Conservation (phyloP, 2,329 filamentous ascomycete species). For the Incumbomyces lentus region DNA sequence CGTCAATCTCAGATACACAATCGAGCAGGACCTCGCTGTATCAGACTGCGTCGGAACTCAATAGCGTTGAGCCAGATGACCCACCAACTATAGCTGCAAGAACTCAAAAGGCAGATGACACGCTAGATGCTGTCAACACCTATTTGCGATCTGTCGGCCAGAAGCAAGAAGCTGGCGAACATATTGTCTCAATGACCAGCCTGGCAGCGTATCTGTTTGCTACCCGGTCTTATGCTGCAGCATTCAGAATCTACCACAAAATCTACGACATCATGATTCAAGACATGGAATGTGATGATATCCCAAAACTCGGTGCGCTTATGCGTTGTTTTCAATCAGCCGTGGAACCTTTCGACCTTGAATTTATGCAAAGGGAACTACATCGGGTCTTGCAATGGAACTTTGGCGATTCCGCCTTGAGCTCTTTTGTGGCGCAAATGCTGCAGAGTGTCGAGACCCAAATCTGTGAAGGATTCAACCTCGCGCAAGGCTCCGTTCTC, state of each 20-base stretch:
- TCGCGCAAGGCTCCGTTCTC: slow-evolving; percentile 1
- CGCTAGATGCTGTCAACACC: slow-evolving; percentile 3
- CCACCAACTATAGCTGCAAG: slow-evolving; percentile 3
- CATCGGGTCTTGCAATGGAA: slow-evolving; percentile 4
- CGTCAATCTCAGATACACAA: slow-evolving; percentile 1
- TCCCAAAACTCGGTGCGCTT: slow-evolving; percentile 2
- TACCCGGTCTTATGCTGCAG: neutral
- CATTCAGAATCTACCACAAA: slow-evolving; percentile 5
- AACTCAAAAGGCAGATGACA: slow-evolving; percentile 5
- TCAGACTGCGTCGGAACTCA: slow-evolving; percentile 1
- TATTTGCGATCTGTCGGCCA: slow-evolving; percentile 3
- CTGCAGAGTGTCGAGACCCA: slow-evolving; percentile 3
- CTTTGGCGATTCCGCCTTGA: slow-evolving; percentile 1
- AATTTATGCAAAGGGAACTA: slow-evolving; percentile 7
- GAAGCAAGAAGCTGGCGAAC: neutral
- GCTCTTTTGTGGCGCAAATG: neutral
- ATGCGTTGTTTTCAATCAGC: slow-evolving; percentile 7
- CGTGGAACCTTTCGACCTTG: slow-evolving; percentile 1
- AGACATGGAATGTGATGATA: slow-evolving; percentile 4
- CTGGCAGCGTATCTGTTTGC: slow-evolving; percentile 6
- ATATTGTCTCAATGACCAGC: slow-evolving; percentile 1
- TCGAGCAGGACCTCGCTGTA: slow-evolving; percentile 5
- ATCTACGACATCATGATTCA: slow-evolving; percentile 5
- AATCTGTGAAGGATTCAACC: slow-evolving; percentile 6
- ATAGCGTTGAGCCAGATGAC: slow-evolving; percentile 5